phyloP scores from a whole-genome alignment of 75 land plant genomes.

The Picea sitchensis region DNA sequence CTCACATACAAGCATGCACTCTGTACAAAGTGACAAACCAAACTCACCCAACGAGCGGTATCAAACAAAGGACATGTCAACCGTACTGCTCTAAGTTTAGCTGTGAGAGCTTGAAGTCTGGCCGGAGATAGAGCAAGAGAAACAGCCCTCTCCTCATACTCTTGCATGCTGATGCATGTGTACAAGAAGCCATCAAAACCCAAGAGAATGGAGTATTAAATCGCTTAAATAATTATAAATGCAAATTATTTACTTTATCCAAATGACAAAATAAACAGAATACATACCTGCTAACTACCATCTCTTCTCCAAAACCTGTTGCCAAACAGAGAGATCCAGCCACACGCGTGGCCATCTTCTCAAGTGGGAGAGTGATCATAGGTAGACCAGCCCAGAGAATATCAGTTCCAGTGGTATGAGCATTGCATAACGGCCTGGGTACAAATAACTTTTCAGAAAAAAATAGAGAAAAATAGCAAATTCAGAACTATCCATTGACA shows the following conservation, averaged over 20 bases:
- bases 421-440: conserved; percentile 93
- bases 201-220: not conserved
- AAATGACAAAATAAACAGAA: not conserved
- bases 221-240: not conserved
- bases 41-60: conserved; percentile 90
- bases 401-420: conserved; percentile 98
- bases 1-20: not conserved
- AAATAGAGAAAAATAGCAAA: not conserved
- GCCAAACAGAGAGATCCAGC: conserved; percentile 96
- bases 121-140: conserved; percentile 58
- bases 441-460: not conserved
- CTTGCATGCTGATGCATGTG: conserved; percentile 64
- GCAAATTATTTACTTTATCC: too few relatives aligned
- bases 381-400: conserved; percentile 98
- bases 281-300: conserved; percentile 87
- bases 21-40: not conserved
- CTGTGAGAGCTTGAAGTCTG: conserved; percentile 56
- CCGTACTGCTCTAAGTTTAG: conserved; percentile 70
- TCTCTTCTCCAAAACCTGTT: conserved; percentile 92
- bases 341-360: conserved; percentile 98
- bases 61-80: conserved; percentile 92
- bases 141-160: conserved; percentile 95
- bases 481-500: not conserved
- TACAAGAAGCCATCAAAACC: not conserved
- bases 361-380: conserved; percentile 90